Evolutionary conservation across 225 moss, liverwort and hornwort species (phyloP).

Genomic region (Sphagnum tenellum): DNA sequence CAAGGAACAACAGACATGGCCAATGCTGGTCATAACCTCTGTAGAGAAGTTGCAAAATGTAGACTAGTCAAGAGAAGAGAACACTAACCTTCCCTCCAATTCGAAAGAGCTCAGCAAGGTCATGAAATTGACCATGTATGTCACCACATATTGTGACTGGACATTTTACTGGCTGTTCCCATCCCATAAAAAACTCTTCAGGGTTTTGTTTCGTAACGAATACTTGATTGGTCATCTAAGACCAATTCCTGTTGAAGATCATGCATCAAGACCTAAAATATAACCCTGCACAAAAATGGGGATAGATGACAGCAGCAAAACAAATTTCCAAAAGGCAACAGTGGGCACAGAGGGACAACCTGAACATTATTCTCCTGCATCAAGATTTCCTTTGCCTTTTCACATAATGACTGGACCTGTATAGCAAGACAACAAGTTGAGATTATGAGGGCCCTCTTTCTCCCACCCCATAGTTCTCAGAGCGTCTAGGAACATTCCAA

Average conservation of each 20-base stretch:
- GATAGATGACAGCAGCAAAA: no score
- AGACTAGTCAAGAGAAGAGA: no score
- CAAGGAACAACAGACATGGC: no score
- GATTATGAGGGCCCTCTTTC: neutral
- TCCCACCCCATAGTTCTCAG: neutral
- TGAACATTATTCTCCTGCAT: constrained; percentile 34
- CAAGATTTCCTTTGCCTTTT: constrained; percentile 33
- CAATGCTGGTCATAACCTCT: no score
- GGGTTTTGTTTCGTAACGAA: no score
- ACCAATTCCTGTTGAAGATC: no score
- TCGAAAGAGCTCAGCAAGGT: constrained; percentile 37
- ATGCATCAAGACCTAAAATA: no score
- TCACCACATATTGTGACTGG: constrained; percentile 36
- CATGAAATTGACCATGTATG: constrained; percentile 33
- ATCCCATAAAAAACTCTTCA: neutral
- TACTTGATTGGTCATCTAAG: no score
- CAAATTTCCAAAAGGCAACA: no score
- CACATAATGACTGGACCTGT: constrained; percentile 20
- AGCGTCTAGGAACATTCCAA: no score
- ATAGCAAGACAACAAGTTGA: neutral
- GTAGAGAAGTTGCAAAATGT: neutral
- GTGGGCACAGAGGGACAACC: constrained; percentile 1
- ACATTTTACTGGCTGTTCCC: constrained; percentile 40
- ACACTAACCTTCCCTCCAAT: constrained; percentile 28
- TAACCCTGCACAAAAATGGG: no score